Conservation (phyloP, 805 yeast species). For the Lipomyces sp. region DNA sequence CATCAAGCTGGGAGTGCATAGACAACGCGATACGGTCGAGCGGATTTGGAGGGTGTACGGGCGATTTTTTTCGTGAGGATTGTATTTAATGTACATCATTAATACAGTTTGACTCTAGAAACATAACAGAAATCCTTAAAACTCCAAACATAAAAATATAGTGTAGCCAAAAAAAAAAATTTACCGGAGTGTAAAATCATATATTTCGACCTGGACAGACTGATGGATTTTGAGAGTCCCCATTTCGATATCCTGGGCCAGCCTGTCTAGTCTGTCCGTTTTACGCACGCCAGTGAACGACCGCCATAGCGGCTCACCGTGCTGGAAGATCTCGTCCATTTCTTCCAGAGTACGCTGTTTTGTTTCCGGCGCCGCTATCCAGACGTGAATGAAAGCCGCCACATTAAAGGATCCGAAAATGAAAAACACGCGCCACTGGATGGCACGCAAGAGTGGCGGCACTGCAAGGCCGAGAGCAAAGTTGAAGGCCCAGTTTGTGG, state of each 20-base stretch:
- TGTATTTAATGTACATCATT: not conserved
- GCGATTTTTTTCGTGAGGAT: slow-evolving; percentile 13
- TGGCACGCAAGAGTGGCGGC: slow-evolving; percentile 54
- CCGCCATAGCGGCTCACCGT: slow-evolving; percentile 44
- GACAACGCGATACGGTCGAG: slow-evolving; percentile 55
- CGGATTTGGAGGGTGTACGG: slow-evolving; percentile 36
- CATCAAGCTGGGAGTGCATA: slow-evolving; percentile 45
- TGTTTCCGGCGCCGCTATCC: slow-evolving; percentile 80
- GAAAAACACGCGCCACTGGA: slow-evolving; percentile 67
- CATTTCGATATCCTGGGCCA: slow-evolving; percentile 32
- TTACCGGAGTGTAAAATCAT: not conserved
- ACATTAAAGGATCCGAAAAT: slow-evolving; percentile 62
- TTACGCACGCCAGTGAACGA: slow-evolving; percentile 19
- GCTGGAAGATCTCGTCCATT: slow-evolving; percentile 52
- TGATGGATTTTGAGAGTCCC: slow-evolving; percentile 21
- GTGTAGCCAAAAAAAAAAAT: not conserved
- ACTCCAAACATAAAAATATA: not conserved
- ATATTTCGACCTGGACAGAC: slow-evolving; percentile 17
- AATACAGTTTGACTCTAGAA: too few species aligned
- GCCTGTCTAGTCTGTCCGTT: slow-evolving; percentile 13
- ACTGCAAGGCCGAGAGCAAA: slow-evolving; percentile 72
- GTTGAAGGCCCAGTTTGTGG: slow-evolving; percentile 68
- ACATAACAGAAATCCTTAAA: not conserved
- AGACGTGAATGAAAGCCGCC: slow-evolving; percentile 51
- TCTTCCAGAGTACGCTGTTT: slow-evolving; percentile 85